Base-by-base conservation (phyloP, 805 yeast genomes). In the Yarrowia porcina region DNA sequence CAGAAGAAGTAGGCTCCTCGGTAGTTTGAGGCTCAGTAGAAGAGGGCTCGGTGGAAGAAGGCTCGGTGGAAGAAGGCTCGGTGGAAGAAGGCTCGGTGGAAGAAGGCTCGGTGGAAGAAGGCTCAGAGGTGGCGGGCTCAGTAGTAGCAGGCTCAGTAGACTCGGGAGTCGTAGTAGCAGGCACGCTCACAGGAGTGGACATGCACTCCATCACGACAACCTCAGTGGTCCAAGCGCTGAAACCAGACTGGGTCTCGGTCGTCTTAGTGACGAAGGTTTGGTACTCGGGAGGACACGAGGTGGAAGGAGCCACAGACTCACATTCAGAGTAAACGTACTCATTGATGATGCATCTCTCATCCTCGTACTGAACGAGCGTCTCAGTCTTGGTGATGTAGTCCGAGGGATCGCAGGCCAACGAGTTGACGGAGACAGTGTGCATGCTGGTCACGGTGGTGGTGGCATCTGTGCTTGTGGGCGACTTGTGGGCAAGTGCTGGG, bases 201-300 rank as follows among this genome's bases (percentile, higher is more conserved):
- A 17, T 10, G 21, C 57, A 49, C 21, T 33, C 21, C 30, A 33
- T 49, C 15, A 33, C 57, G 10, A 49, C 30, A 33, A 4, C 5
- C 9, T 21, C 32, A 13, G 41, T 33, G 17, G 21, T 21, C 35
- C 30, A n/a, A 5, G 15, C 7, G 4, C 21, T 21, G 10, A 15
- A 49, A 5, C 17, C 57, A 2, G 57, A 49, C 28, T 21, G 15
- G 9, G 41, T 21, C 18, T 21, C 57, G 13, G 5, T 11, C 6
- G 57, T 33, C 28, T 15, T 33, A 8, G 57, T 32, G n/a, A 49
- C 41, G 30, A n/a, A 21, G 2, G 20, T 32, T 41, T 49, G 57
- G 57, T 15, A 33, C 57, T 49, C 57, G 10, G 57, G 57, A n/a
- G 57, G 41, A 23, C 57, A 49, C 6, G 39, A 30, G 38, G 54